Evolutionary conservation across 148 eudicot species (phyloP).

Genomic region (Hydrangea macrophylla): DNA sequence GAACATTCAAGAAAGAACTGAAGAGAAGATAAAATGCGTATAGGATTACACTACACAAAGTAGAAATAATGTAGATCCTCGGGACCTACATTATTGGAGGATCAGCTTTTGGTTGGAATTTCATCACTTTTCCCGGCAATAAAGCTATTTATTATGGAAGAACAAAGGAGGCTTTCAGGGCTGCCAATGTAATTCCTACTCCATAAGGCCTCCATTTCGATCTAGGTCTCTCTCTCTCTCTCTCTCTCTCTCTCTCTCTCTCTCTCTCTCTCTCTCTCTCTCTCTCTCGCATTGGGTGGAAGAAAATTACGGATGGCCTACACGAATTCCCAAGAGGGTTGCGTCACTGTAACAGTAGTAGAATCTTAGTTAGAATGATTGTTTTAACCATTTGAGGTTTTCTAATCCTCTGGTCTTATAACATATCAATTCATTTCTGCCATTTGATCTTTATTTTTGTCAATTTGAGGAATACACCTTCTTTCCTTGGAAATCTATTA

Average conservation of each 20-base stretch:
- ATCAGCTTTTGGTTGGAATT: slow-evolving; percentile 96
- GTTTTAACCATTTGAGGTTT: neutral
- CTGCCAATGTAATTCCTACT: slow-evolving; percentile 29
- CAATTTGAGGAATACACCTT: too few species aligned
- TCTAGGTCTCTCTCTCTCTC: neutral
- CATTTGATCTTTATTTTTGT: too few species aligned
- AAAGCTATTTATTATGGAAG: slow-evolving; percentile 73
- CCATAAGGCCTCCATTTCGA: slow-evolving; percentile 4
- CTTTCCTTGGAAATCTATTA: too few species aligned
- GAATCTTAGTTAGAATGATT: neutral
- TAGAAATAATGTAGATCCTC: too few species aligned
- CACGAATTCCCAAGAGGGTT: neutral
- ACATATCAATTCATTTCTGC: too few species aligned
- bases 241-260: neutral
- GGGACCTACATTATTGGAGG: slow-evolving; percentile 85
- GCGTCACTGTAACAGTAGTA: neutral
- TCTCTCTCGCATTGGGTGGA: neutral
- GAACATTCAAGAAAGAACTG: too few species aligned
- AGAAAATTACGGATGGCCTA: neutral
- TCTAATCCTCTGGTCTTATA: neutral
- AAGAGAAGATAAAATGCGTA: too few species aligned
- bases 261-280: too few species aligned
- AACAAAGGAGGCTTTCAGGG: slow-evolving; percentile 77
- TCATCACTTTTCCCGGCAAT: slow-evolving; percentile 53
- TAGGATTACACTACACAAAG: too few species aligned